A percentile compares a stretch with the other conserved stretches of the same genome.
phyloP scores from a whole-genome alignment of 176 grass and related monocot species.

The Hyparrhenia diplandra region DNA sequence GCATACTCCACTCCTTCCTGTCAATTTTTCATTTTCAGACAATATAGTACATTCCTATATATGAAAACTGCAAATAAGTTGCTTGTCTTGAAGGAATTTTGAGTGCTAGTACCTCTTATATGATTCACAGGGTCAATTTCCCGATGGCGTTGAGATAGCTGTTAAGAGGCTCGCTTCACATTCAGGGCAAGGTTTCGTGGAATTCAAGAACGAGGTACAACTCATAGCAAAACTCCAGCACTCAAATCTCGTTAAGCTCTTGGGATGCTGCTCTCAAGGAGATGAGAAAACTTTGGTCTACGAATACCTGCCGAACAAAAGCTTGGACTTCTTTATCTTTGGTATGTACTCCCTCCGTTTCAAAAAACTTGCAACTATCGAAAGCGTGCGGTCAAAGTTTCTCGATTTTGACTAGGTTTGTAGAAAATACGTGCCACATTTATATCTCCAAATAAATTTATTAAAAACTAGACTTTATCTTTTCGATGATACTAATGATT shows the following conservation, averaged over 20 bases:
- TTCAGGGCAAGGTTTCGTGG: slow-evolving; percentile 28
- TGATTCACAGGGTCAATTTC: slow-evolving; percentile 2
- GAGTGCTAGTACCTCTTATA: background rate
- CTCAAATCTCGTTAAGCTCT: slow-evolving; percentile 25
- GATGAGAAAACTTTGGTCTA: slow-evolving; percentile 58
- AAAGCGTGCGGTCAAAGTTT: no score
- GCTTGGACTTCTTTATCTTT: slow-evolving; percentile 57
- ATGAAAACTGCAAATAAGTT: no score
- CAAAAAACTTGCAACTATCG: no score
- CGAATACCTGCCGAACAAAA: slow-evolving; percentile 68
- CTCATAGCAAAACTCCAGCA: slow-evolving; percentile 40
- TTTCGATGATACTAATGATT: no score
- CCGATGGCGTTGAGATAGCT: background rate
- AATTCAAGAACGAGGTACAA: slow-evolving; percentile 25
- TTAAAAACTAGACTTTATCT: no score
- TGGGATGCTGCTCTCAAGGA: slow-evolving; percentile 35
- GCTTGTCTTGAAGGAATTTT: background rate
- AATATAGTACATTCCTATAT: no score
- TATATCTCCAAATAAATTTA: no score
- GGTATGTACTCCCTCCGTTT: no score
- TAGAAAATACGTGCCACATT: no score
- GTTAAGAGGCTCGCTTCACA: slow-evolving; percentile 27
- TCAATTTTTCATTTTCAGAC: no score
- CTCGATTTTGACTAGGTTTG: no score
- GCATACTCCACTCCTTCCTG: no score